phyloP scores from a whole-genome alignment of 306 rosid species.

The Betula pendula region DNA sequence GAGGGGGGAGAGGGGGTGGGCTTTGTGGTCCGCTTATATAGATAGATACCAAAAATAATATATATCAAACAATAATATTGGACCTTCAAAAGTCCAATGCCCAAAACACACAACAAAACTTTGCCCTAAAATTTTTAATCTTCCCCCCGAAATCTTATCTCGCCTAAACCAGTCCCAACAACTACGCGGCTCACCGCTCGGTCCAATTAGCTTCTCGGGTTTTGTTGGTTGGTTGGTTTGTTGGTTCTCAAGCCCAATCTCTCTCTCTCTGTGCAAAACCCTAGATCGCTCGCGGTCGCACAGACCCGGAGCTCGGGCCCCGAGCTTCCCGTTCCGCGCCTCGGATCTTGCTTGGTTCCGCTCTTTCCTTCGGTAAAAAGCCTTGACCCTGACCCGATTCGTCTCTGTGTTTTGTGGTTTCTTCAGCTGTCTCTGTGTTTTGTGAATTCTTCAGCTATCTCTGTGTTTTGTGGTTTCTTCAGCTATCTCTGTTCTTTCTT shows the following conservation, averaged over 20 bases:
- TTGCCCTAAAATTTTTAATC: slow-evolving; percentile 30
- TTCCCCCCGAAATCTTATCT: slow-evolving; percentile 42
- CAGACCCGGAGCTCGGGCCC: slow-evolving; percentile 40
- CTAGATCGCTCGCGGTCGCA: slow-evolving; percentile 61
- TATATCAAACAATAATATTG: slow-evolving; percentile 42
- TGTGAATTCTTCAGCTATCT: not conserved
- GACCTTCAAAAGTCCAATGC: slow-evolving; percentile 57
- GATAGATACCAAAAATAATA: not conserved
- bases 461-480: not conserved
- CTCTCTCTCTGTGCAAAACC: slow-evolving; percentile 52
- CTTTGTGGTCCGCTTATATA: slow-evolving; percentile 33
- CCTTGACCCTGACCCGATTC: slow-evolving; percentile 18
- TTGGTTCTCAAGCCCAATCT: slow-evolving; percentile 73
- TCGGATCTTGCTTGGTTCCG: slow-evolving; percentile 14
- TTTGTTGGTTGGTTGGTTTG: too few relatives aligned
- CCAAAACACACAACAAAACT: slow-evolving; percentile 23
- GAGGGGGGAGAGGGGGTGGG: not conserved
- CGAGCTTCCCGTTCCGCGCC: slow-evolving; percentile 28
- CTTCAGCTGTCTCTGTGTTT: not conserved
- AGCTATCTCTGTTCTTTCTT: not conserved
- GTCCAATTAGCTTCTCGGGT: slow-evolving; percentile 94
- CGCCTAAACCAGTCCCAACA: slow-evolving; percentile 28
- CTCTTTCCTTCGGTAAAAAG: slow-evolving; percentile 31
- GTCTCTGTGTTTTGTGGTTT: not conserved
- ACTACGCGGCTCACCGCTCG: slow-evolving; percentile 28